phyloP scores from a whole-genome alignment of 306 rosid species.

The Glycyrrhiza uralensis region DNA sequence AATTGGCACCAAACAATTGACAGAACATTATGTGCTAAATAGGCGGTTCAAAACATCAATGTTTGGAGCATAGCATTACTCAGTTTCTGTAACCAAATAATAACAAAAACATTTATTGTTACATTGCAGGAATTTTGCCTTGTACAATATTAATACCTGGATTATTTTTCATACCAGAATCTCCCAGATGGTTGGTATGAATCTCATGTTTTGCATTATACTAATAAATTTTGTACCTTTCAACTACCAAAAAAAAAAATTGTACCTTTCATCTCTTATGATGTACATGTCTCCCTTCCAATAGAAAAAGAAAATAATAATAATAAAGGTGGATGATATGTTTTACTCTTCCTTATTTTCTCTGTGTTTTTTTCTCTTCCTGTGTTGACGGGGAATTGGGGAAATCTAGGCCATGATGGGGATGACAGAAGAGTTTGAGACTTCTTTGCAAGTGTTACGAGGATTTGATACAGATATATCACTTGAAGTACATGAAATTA shows the following conservation, averaged over 20 bases:
- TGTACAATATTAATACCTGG: slow-evolving; percentile 69
- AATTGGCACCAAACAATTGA: too few relatives aligned
- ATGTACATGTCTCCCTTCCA: background rate
- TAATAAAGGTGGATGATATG: too few relatives aligned
- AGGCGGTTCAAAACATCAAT: slow-evolving; percentile 9
- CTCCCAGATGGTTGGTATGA: slow-evolving; percentile 86
- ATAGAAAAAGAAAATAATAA: background rate
- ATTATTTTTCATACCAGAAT: slow-evolving; percentile 78
- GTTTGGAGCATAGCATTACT: background rate
- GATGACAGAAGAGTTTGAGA: slow-evolving; percentile 78
- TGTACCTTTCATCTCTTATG: background rate
- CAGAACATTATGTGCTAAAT: too few relatives aligned
- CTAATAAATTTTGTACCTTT: background rate
- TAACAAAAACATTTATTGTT: background rate
- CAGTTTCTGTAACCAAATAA: background rate
- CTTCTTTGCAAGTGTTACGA: slow-evolving; percentile 80
- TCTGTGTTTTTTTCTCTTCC: background rate
- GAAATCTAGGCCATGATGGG: slow-evolving; percentile 77
- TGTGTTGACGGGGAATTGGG: slow-evolving; percentile 7
- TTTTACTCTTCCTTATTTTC: background rate
- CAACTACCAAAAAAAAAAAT: too few relatives aligned
- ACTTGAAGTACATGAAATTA: slow-evolving; percentile 78
- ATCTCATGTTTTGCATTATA: slow-evolving; percentile 10
- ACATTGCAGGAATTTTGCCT: slow-evolving; percentile 68
- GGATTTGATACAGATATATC: slow-evolving; percentile 84